These are phyloP conservation scores for Rhodocollybia butyracea DNA, from an alignment of 768 basidiomycete species.

Conservation along the genomic window DNA sequence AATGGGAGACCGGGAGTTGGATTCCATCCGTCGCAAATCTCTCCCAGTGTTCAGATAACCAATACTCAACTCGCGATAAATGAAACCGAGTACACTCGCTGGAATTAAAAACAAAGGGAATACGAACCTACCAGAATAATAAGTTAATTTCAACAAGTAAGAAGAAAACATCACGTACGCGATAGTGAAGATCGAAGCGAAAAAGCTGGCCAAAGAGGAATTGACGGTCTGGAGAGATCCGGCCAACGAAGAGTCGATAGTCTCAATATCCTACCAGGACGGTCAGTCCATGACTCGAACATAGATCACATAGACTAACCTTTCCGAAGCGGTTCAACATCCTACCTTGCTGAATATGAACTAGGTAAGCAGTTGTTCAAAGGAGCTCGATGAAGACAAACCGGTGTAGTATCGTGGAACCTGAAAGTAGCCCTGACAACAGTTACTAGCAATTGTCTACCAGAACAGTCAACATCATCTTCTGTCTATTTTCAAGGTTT, in stretches of 20 bases:
- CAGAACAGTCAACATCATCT: not conserved
- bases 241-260: conserved; percentile 73
- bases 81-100: conserved; percentile 65
- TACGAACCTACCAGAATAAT: conserved; percentile 46
- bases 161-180: conserved; percentile 40
- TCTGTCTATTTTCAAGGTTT: not conserved
- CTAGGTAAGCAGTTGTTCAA: not conserved
- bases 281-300: not conserved
- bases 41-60: conserved; percentile 79
- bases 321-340: conserved; percentile 87
- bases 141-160: conserved; percentile 4
- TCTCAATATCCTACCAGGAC: conserved; percentile 66
- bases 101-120: conserved; percentile 86
- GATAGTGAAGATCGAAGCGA: conserved; percentile 71
- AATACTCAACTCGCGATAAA: conserved; percentile 67
- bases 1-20: conserved; percentile 81
- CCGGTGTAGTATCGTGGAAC: conserved; percentile 81
- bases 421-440: conserved; percentile 84
- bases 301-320: conserved; percentile 24
- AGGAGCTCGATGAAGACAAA: conserved; percentile 25
- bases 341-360: conserved; percentile 44
- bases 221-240: conserved; percentile 73
- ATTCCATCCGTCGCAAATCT: conserved; percentile 87
- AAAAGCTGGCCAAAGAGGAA: conserved; percentile 71
- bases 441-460: conserved; percentile 52